phyloP scores from a whole-genome alignment of 2,329 filamentous ascomycete genomes.

The Madurella fahalii region DNA sequence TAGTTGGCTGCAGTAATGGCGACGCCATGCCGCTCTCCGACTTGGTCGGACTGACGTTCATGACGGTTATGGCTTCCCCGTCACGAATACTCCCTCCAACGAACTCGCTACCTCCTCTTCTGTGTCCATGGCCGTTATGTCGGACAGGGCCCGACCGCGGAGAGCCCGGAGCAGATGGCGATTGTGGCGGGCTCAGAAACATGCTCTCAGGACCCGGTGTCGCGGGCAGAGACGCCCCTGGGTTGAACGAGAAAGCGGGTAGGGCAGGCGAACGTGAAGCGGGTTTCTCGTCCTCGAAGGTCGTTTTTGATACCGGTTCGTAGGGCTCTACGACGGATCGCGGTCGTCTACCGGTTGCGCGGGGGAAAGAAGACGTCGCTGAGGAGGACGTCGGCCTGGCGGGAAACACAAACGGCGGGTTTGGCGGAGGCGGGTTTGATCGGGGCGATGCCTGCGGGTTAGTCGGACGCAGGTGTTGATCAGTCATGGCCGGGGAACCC shows the following conservation, averaged over 20 bases:
- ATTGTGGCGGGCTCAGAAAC: slow-evolving; percentile 52
- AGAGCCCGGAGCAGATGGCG: slow-evolving; percentile 52
- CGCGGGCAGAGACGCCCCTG: slow-evolving; percentile 36
- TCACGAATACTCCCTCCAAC: slow-evolving; percentile 67
- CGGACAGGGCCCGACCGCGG: slow-evolving; percentile 48
- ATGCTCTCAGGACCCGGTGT: slow-evolving; percentile 34
- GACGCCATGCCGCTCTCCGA: slow-evolving; percentile 55
- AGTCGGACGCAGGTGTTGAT: slow-evolving; percentile 23
- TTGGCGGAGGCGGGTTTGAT: slow-evolving; percentile 47
- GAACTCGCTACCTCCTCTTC: slow-evolving; percentile 80
- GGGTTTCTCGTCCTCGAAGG: slow-evolving; percentile 30
- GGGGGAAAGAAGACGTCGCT: slow-evolving; percentile 45
- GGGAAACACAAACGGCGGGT: slow-evolving; percentile 64
- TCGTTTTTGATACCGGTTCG: slow-evolving; percentile 28
- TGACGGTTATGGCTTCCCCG: slow-evolving; percentile 54
- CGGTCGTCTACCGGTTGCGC: slow-evolving; percentile 48
- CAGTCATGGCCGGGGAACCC: slow-evolving; percentile 23
- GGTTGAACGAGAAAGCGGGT: slow-evolving; percentile 55
- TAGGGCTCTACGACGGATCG: slow-evolving; percentile 50
- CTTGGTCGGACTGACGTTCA: slow-evolving; percentile 69
- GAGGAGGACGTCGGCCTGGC: slow-evolving; percentile 44
- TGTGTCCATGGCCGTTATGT: slow-evolving; percentile 66
- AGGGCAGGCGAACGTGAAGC: slow-evolving; percentile 40
- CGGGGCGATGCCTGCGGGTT: slow-evolving; percentile 35
- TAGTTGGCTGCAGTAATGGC: slow-evolving; percentile 49